These are phyloP conservation scores for Heterobasidion occidentale DNA, from an alignment of 1,284 basidiomycete species.

Conservation along the genomic window DNA sequence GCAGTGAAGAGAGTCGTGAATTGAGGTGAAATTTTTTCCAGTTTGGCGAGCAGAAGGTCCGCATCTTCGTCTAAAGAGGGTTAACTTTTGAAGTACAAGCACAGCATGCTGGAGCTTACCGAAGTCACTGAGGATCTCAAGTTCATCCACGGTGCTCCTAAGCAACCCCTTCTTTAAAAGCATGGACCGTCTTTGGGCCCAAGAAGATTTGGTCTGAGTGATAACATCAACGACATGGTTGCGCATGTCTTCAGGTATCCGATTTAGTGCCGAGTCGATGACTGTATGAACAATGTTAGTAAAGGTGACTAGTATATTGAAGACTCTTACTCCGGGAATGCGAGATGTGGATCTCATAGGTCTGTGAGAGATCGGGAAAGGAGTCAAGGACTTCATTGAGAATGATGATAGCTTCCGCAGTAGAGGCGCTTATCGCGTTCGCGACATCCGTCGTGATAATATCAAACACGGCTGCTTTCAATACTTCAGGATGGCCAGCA, in stretches of 20 bases:
- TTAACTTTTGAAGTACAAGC: no score
- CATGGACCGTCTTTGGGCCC: constrained; percentile 58
- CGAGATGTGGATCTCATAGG: constrained; percentile 67
- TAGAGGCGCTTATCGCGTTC: constrained; percentile 53
- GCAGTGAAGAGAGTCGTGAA: constrained; percentile 40
- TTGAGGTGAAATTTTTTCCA: constrained; percentile 55
- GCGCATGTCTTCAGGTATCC: constrained; percentile 48
- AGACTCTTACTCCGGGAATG: constrained; percentile 55
- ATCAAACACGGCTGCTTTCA: constrained; percentile 71
- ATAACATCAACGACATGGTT: constrained; percentile 52
- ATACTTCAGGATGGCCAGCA: constrained; percentile 62
- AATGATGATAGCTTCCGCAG: constrained; percentile 63
- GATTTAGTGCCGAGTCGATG: constrained; percentile 50
- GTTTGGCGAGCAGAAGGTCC: constrained; percentile 41
- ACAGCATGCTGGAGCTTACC: constrained; percentile 30
- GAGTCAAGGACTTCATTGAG: constrained; percentile 56
- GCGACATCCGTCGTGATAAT: constrained; percentile 68
- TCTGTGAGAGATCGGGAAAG: constrained; percentile 59
- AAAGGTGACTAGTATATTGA: not conserved
- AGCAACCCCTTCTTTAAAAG: constrained; percentile 60
- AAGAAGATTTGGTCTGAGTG: constrained; percentile 51
- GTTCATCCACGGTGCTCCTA: constrained; percentile 56
- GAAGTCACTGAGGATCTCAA: constrained; percentile 58
- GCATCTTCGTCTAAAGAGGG: constrained; percentile 46
- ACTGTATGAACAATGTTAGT: constrained; percentile 32